Evolutionary conservation across 352 stramenopile genomes (phyloP).

Genomic region (Pythium monospermum): DNA sequence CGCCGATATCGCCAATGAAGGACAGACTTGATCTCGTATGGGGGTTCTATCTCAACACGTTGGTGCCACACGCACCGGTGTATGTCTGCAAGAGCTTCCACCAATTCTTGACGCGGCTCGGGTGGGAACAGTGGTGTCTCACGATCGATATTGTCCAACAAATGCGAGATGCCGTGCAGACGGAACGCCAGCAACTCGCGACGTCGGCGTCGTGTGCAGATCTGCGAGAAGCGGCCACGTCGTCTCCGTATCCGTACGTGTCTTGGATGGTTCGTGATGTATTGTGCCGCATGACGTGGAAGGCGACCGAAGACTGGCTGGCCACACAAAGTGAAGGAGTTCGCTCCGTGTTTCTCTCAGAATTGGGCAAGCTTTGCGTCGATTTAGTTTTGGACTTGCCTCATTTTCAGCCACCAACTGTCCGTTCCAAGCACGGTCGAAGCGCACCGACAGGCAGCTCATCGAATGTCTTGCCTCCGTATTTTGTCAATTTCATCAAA

Average conservation of each 20-base stretch:
- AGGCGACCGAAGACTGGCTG: constrained; percentile 68
- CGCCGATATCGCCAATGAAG: constrained; percentile 10
- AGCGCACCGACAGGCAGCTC: constrained; percentile 30
- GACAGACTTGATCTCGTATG: constrained; percentile 76
- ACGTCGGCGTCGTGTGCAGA: constrained; percentile 24
- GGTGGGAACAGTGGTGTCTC: constrained; percentile 82
- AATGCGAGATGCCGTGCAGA: constrained; percentile 72
- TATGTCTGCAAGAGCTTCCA: constrained; percentile 81
- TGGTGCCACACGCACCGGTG: constrained; percentile 67
- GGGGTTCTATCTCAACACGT: constrained; percentile 66
- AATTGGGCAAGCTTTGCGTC: constrained; percentile 71
- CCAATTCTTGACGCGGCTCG: constrained; percentile 72
- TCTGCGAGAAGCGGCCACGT: constrained; percentile 22
- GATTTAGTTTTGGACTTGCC: constrained; percentile 73
- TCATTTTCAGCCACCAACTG: constrained; percentile 49
- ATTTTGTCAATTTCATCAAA: constrained; percentile 87
- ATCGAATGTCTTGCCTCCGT: constrained; percentile 67
- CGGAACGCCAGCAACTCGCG: constrained; percentile 45
- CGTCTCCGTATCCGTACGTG: constrained; percentile 73
- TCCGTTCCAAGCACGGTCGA: constrained; percentile 27
- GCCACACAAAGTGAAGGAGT: constrained; percentile 44
- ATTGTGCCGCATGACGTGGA: constrained; percentile 76
- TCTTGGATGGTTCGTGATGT: constrained; percentile 83
- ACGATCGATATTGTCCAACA: constrained; percentile 78
- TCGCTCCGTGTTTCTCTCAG: constrained; percentile 60